Evolutionary conservation across 169 alveolate genomes (phyloP).

Genomic region (Condylostoma magnum): DNA sequence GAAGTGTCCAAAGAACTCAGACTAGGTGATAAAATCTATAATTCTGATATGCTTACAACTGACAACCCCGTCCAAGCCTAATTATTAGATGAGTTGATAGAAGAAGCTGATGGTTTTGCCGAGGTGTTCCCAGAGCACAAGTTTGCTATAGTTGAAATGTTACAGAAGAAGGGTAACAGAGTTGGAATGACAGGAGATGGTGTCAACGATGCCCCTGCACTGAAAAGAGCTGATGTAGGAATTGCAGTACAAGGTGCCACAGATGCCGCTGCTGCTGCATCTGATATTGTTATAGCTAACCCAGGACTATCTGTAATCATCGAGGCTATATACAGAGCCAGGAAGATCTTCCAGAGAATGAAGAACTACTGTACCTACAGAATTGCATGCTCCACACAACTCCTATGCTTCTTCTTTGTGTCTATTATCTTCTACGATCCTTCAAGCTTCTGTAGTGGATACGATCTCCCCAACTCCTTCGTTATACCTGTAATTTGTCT

Average conservation of each 20-base stretch:
- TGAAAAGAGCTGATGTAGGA: slow-evolving; percentile 61
- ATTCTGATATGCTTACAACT: slow-evolving; percentile 43
- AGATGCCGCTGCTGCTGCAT: slow-evolving; percentile 81
- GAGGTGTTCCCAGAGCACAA: slow-evolving; percentile 57
- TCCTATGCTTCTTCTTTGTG: slow-evolving; percentile 51
- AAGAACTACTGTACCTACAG: slow-evolving; percentile 72
- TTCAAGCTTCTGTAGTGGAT: background rate
- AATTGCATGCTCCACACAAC: slow-evolving; percentile 42
- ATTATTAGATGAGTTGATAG: slow-evolving; percentile 22
- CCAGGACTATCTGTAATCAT: slow-evolving; percentile 72
- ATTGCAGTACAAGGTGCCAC: slow-evolving; percentile 70
- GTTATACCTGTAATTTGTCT: slow-evolving; percentile 5
- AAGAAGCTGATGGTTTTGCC: slow-evolving; percentile 52
- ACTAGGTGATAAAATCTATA: slow-evolving; percentile 54
- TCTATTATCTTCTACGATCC: slow-evolving; percentile 21
- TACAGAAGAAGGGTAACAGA: slow-evolving; percentile 35
- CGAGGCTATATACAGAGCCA: slow-evolving; percentile 72
- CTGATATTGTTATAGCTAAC: slow-evolving; percentile 74
- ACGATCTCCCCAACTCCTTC: slow-evolving; percentile 7
- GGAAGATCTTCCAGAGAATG: slow-evolving; percentile 82
- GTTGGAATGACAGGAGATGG: slow-evolving; percentile 86
- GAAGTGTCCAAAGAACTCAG: slow-evolving; percentile 70
- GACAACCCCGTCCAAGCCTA: slow-evolving; percentile 27
- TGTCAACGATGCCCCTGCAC: slow-evolving; percentile 80
- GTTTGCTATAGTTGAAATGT: slow-evolving; percentile 42